Evolutionary conservation across 345 rosid genomes (phyloP), one percentile per base, ranked within the genome.

Genomic region (Raphanus raphanistrum): DNA sequence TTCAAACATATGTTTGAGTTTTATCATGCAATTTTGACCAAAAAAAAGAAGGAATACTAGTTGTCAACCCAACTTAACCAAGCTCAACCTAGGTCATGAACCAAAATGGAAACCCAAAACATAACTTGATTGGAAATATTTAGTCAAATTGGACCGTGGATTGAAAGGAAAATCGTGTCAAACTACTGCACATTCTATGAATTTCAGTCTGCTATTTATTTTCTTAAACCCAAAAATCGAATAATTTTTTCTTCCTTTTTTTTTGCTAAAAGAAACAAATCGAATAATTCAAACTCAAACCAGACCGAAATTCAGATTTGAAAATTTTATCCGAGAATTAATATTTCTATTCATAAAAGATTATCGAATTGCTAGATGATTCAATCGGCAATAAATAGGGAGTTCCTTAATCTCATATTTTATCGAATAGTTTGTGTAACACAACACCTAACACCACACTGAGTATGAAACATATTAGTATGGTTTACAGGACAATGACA

Each of bases 381-480:
- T 16, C 28, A 15, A 10, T 41, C 41, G 67, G 31, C 32, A 61
- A 62, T 11, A 43, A 8, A 9, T 29, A 2, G 12, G 8, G 10
- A 71, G 74, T 71, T 71, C 60, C n/a, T 29, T 43, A 43, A 72
- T 31, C 21, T 45, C 32, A 62, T 31, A 61, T 12, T 72, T 28
- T 5, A 69, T 31, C 45, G 38, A 67, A 28, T 27, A 3, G 50
- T 5, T 27, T 26, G 4, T 25, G 3, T 9, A 38, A 38, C 45
- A 38, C 12, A n/a, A n/a, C n/a, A n/a, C n/a, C 12, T 38, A 38
- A 29, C 32, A n/a, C n/a, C n/a, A n/a, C n/a, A 29, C 8, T 38
- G 45, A 38, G 45, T n/a, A 38, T 38, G 12, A 38, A 38, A 38
- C 21, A 21, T 21, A 21, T 21, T 21, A 1, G 21, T 21, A 21